Base-by-base conservation (phyloP, 164 flowering plant genomes). In the Vitis labrusca region DNA sequence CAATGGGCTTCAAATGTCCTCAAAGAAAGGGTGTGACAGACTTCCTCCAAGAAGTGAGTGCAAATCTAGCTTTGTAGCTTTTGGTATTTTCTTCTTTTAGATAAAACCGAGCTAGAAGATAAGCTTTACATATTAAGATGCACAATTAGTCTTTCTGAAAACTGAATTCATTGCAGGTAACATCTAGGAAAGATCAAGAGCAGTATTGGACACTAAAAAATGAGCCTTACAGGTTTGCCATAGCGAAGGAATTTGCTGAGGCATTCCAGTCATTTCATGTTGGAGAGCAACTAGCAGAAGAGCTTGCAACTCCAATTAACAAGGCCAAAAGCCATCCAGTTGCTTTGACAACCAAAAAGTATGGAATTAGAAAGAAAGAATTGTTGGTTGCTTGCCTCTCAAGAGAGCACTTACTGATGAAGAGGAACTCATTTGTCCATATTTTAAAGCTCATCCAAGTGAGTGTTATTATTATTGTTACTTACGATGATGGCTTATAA, bases 21-120 rank as follows among this genome's bases (percentile, higher is more conserved):
- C 80, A 77, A 16, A 84, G 91, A 51, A 90, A 88, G 75, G 95
- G 89, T 0, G 88, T 83, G 3, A 89, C 94, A 15, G 94, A 90
- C 59, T 88, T 88, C 69, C 71, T 88, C 71, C 94, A 90, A 73
- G 94, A 90, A 71, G 94, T 89, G 74, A 72, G 81, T 66, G 7
- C 53, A 2, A 14, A 10, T 12, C 29, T 12, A 15, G 49, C n/a
- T 47, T 30, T 55, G 48, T 5, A 15, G 9, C 1, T 3, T 47
- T 5, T 32, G 5, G 44, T 32, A 32, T 32, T 6, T 32, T 32
- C 44, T 32, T 4, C 7, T 32, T 32, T 32, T 32, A 32, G 44
- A 32, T 4, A 32, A 4, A 32, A 32, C 8, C 44, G 7, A 32
- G 44, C 44, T 32, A 2, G 44, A 32, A 32, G 44, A 32, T 32